Conservation (phyloP, 2,329 filamentous ascomycete genomes). For the Colletotrichum trifolii region DNA sequence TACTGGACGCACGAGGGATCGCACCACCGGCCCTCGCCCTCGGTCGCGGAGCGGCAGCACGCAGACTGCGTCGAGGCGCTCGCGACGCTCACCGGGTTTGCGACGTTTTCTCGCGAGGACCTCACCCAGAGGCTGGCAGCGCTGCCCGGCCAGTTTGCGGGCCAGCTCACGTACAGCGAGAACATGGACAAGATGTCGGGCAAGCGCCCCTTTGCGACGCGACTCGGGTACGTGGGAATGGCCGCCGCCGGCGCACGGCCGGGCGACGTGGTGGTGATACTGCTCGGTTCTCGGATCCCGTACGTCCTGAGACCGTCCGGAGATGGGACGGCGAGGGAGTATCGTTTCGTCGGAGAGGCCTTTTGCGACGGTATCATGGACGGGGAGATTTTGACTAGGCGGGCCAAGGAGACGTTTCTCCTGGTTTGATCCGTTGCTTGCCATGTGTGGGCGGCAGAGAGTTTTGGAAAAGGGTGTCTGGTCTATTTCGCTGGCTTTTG, state of each 20-base stretch:
- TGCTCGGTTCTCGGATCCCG: slow-evolving; percentile 30
- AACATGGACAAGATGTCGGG: slow-evolving; percentile 24
- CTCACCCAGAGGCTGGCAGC: slow-evolving; percentile 1
- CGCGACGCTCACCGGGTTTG: neutral
- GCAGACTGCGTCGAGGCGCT: slow-evolving; percentile 16
- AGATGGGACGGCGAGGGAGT: slow-evolving; percentile 20
- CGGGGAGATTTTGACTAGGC: slow-evolving; percentile 33
- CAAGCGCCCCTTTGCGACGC: slow-evolving; percentile 28
- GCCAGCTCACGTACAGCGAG: slow-evolving; percentile 15
- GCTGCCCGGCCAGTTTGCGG: neutral
- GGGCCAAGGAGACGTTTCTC: neutral
- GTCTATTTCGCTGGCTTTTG: neutral
- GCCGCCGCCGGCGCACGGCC: slow-evolving; percentile 13
- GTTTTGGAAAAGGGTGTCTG: neutral
- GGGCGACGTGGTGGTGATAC: slow-evolving; percentile 33
- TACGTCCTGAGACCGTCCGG: slow-evolving; percentile 35
- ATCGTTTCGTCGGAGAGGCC: slow-evolving; percentile 27
- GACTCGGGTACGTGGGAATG: slow-evolving; percentile 34
- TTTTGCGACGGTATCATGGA: slow-evolving; percentile 34
- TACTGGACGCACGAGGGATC: slow-evolving; percentile 3
- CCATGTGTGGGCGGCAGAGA: neutral
- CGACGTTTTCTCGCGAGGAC: neutral
- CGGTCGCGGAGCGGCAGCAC: neutral
- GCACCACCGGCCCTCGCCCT: neutral
- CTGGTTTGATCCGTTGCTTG: slow-evolving; percentile 4